Conservation (phyloP, 805 yeast genomes). For the Spathaspora passalidarum region DNA sequence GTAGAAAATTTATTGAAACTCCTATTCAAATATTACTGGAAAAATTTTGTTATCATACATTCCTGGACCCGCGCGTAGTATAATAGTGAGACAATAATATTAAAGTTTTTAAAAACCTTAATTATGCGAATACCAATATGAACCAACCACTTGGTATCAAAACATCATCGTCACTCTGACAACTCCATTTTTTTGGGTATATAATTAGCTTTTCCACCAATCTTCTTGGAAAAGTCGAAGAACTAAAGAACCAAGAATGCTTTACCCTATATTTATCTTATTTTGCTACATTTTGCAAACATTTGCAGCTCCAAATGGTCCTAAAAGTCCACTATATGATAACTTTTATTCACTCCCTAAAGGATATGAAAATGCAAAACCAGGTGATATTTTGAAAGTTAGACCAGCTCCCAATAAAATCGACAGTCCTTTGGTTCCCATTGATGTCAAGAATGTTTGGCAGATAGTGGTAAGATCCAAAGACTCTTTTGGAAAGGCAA, state of each 20-base stretch:
- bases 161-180: too few relatives aligned
- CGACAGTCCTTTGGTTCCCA: constrained; percentile 15
- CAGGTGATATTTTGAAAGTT: constrained; percentile 22
- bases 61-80: too few relatives aligned
- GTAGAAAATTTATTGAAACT: too few relatives aligned
- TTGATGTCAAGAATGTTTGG: constrained; percentile 20
- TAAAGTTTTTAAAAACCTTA: too few relatives aligned
- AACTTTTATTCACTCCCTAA: constrained; percentile 21
- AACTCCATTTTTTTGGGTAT: too few relatives aligned
- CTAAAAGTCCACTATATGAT: constrained; percentile 15
- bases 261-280: not conserved
- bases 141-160: too few relatives aligned
- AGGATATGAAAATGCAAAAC: constrained; percentile 16
- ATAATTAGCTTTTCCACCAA: too few relatives aligned
- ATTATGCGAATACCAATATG: too few relatives aligned
- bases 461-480: constrained; percentile 19
- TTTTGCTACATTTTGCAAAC: not conserved
- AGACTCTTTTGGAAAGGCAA: constrained; percentile 24
- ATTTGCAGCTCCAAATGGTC: not conserved
- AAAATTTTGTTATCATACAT: too few relatives aligned
- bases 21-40: too few relatives aligned
- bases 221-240: too few relatives aligned
- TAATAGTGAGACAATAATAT: too few relatives aligned
- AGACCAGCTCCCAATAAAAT: constrained; percentile 19
- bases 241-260: not conserved